phyloP scores from a whole-genome alignment of 495 filamentous ascomycete genomes.

The Tuber melanosporum region DNA sequence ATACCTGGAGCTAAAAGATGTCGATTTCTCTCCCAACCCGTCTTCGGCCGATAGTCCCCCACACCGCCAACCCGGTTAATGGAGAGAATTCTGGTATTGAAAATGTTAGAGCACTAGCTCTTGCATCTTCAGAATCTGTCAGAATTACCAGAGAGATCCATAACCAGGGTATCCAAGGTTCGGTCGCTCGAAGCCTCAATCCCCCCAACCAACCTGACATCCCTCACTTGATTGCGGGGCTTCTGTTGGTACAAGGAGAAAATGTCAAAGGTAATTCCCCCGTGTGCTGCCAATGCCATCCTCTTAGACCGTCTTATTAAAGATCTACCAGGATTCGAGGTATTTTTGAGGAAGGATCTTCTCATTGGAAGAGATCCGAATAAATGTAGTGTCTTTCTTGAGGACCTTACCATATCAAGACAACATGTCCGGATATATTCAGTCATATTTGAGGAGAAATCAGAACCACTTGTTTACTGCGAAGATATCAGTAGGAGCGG shows the following conservation, averaged over 20 bases:
- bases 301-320: neutral
- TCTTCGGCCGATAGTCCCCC: neutral
- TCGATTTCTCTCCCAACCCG: neutral
- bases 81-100: neutral
- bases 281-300: neutral
- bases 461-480: constrained; percentile 51
- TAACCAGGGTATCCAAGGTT: neutral
- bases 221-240: neutral
- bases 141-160: neutral
- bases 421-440: constrained; percentile 50
- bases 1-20: neutral
- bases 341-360: neutral
- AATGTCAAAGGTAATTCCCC: neutral
- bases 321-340: neutral
- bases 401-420: neutral
- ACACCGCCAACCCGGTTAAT: neutral
- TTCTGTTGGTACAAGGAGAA: neutral
- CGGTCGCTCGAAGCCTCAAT: neutral
- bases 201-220: neutral
- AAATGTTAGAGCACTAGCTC: neutral
- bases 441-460: constrained; percentile 46
- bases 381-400: neutral
- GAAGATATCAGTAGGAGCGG: constrained; percentile 50
- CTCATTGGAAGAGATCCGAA: neutral
- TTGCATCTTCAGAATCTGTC: neutral